Base-by-base conservation (phyloP, 805 yeast species). In the Tetrapisispora arboricola region DNA sequence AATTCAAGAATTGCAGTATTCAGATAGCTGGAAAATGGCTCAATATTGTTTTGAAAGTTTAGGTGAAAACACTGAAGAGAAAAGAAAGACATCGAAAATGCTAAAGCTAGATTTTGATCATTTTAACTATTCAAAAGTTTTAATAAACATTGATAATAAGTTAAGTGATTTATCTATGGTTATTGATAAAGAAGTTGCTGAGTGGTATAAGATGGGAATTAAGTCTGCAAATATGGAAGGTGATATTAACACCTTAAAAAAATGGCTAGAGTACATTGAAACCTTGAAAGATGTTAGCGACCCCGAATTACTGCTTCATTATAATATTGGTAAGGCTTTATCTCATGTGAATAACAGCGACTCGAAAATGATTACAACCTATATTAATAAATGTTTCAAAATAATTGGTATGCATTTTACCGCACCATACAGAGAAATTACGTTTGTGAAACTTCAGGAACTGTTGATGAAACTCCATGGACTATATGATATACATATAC, bases 21-120 rank as follows among this genome's bases (percentile, higher is more conserved):
- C 84, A 37, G 86, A 84, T 31, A 81, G 81, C 51, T 87, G 96
- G 95, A 71, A 77, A 31, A 72, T 85, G 51, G 94, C 96, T 0
- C 83, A 85, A 46, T 87, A 84, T 45, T 85, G 95, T 28, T 80
- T 85, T 49, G 79, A 78, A 35, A 84, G 80, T 0, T 60, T 82
- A 34, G 76, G 84, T 2, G 67, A 66, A 12, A 49, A 54, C 30
- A 44, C 60, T 17, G 54, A 63, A 34, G 40, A 71, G 56, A 50
- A 62, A 3, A 55, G 53, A 20, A 49, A 55, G 3, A 66, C 70
- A n/a, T 70, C 81, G 0, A 77, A 80, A 31, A 64, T 82, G 46
- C 55, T 90, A 39, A 75, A 75, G 42, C 84, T 94, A 1, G 65
- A 87, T 46, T 78, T 76, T 44, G 81, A 82, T 32, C 85, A 84